These are phyloP conservation scores for Stagonosporopsis cucurbitacearum DNA, from an alignment of 2,329 filamentous ascomycete species.

Conservation along the genomic window DNA sequence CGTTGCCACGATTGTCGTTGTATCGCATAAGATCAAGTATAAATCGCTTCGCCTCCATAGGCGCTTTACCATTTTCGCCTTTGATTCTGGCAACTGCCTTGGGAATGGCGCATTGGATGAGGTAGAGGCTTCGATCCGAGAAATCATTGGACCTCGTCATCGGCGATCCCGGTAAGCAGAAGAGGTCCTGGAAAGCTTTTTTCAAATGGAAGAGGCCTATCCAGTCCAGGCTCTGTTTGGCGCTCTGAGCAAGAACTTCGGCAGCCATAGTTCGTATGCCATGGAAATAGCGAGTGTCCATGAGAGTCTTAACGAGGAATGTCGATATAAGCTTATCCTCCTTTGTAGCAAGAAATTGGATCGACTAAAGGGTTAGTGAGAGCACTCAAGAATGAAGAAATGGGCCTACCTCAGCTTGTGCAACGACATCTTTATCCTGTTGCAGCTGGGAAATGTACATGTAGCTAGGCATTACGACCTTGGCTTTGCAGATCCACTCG, in stretches of 20 bases:
- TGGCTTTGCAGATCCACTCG: conserved; percentile 90
- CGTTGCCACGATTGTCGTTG: conserved; percentile 93
- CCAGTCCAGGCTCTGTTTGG: conserved; percentile 64
- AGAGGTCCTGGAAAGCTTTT: conserved; percentile 85
- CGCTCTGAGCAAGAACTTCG: conserved; percentile 76
- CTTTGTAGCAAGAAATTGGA: conserved; percentile 74
- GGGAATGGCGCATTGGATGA: conserved; percentile 83
- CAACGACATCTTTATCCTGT: conserved; percentile 94
- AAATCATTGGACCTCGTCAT: conserved; percentile 93
- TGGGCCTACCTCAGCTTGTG: conserved; percentile 62
- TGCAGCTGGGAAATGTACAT: conserved; percentile 99
- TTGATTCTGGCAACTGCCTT: conserved; percentile 80
- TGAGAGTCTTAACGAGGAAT: conserved; percentile 84
- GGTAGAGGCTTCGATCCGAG: conserved; percentile 81
- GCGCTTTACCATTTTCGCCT: conserved; percentile 76
- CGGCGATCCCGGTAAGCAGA: conserved; percentile 77
- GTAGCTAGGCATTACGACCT: conserved; percentile 83
- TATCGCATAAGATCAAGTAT: conserved; percentile 87
- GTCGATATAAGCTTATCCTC: conserved; percentile 81
- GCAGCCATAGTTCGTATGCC: conserved; percentile 89
- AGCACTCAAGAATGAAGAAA: conserved; percentile 19
- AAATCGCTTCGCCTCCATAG: conserved; percentile 79
- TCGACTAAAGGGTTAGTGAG: conserved; percentile 54
- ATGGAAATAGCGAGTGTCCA: conserved; percentile 92
- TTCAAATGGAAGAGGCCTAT: conserved; percentile 84